These are phyloP conservation scores for Hypoxylon intermedium DNA, from an alignment of 495 filamentous ascomycete species.

Conservation along the genomic window DNA sequence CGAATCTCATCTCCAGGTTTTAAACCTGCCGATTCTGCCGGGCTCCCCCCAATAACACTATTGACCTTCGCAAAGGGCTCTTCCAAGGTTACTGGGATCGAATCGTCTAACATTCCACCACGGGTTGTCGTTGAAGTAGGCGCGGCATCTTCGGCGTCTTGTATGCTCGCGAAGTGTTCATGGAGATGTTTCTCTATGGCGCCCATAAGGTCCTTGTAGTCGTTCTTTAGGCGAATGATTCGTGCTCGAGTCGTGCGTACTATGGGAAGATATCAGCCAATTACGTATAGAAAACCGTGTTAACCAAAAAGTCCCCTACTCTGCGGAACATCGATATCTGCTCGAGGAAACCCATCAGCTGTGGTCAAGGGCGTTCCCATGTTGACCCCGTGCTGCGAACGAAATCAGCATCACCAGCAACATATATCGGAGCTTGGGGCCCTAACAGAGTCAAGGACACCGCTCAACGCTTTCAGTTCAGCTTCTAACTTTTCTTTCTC, in stretches of 20 bases:
- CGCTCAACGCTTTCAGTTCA: slow-evolving; percentile 81
- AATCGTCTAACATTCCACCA: slow-evolving; percentile 45
- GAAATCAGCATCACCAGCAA: slow-evolving; percentile 13
- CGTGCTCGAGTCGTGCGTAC: slow-evolving; percentile 89
- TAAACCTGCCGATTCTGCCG: slow-evolving; percentile 83
- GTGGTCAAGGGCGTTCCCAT: slow-evolving; percentile 92
- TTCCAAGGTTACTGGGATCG: slow-evolving; percentile 56
- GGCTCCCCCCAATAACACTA: slow-evolving; percentile 76
- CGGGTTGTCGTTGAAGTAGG: slow-evolving; percentile 25
- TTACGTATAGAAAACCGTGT: not conserved
- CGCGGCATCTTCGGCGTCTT: slow-evolving; percentile 43
- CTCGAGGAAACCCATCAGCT: slow-evolving; percentile 89
- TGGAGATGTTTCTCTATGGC: slow-evolving; percentile 83
- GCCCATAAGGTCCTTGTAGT: slow-evolving; percentile 88
- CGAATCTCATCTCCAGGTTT: slow-evolving; percentile 82
- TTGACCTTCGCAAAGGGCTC: slow-evolving; percentile 91
- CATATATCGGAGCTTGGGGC: not conserved
- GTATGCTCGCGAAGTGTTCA: slow-evolving; percentile 69
- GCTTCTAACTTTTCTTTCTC: slow-evolving; percentile 84
- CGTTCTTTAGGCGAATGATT: slow-evolving; percentile 88
- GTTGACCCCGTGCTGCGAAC: slow-evolving; percentile 81
- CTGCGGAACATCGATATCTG: slow-evolving; percentile 94
- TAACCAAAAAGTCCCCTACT: slow-evolving; percentile 60
- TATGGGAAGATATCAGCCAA: slow-evolving; percentile 46
- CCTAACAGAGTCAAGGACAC: slow-evolving; percentile 86